These are phyloP conservation scores for Noccaea caerulescens DNA, from an alignment of 345 rosid species.

Conservation along the genomic window DNA sequence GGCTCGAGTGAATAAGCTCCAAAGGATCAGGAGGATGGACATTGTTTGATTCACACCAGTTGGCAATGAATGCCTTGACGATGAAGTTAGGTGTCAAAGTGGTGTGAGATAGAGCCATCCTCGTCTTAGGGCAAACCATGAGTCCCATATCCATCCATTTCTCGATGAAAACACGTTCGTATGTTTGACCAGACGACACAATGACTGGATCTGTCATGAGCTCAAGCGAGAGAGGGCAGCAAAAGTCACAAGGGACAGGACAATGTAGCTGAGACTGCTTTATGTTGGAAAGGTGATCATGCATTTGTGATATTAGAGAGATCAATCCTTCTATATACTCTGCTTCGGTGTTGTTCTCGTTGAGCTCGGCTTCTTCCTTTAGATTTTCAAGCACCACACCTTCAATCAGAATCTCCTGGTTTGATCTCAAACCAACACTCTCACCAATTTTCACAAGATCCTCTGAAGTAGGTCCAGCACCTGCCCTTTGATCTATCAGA, in stretches of 20 bases:
- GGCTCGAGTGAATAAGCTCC: slow-evolving; percentile 53
- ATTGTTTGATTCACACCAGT: slow-evolving; percentile 89
- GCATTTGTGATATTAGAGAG: slow-evolving; percentile 63
- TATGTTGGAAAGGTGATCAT: slow-evolving; percentile 59
- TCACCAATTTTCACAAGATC: slow-evolving; percentile 67
- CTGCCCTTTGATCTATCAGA: slow-evolving; percentile 57
- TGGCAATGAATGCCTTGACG: slow-evolving; percentile 86
- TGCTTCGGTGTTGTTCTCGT: slow-evolving; percentile 59
- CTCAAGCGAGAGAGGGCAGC: slow-evolving; percentile 90
- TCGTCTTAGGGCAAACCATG: slow-evolving; percentile 89
- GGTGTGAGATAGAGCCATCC: slow-evolving; percentile 66
- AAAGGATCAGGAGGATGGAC: slow-evolving; percentile 80
- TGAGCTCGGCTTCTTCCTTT: slow-evolving; percentile 82
- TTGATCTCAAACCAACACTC: slow-evolving; percentile 72
- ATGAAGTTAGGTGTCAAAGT: slow-evolving; percentile 84
- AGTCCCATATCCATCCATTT: slow-evolving; percentile 91
- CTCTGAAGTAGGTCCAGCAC: slow-evolving; percentile 62
- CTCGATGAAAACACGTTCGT: slow-evolving; percentile 81
- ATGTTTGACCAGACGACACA: slow-evolving; percentile 89
- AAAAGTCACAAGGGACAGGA: slow-evolving; percentile 73
- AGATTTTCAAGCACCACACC: slow-evolving; percentile 78
- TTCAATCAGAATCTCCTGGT: slow-evolving; percentile 87
- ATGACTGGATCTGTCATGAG: slow-evolving; percentile 98
- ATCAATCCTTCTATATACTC: slow-evolving; percentile 68
- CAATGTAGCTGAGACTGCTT: slow-evolving; percentile 69